These are phyloP conservation scores for Phascolomyces articulosus DNA, from an alignment of 371 early-diverging fungal genomes.

Conservation along the genomic window DNA sequence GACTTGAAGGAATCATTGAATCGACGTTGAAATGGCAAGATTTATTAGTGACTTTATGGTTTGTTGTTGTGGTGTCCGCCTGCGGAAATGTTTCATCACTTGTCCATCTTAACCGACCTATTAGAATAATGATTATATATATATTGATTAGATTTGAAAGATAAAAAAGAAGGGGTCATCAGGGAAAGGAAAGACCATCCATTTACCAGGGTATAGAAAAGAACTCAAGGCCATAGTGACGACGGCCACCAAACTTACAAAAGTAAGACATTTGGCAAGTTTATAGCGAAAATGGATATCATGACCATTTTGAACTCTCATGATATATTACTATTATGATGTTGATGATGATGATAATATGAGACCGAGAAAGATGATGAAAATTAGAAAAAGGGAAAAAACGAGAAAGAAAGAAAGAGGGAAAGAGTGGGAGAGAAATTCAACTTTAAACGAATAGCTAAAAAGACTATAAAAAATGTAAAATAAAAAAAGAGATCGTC, in stretches of 20 bases:
- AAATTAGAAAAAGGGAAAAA: slow-evolving; percentile 14
- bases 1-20: slow-evolving; percentile 27
- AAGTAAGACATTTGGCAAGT: slow-evolving; percentile 37
- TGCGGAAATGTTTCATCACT: not conserved
- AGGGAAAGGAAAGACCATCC: not conserved
- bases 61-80: not conserved
- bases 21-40: slow-evolving; percentile 12
- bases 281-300: slow-evolving; percentile 28
- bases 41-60: too few relatives aligned
- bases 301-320: not conserved
- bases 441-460: not conserved
- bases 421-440: slow-evolving; percentile 4
- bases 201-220: slow-evolving; percentile 38
- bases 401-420: slow-evolving; percentile 6
- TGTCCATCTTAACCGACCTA: slow-evolving; percentile 9
- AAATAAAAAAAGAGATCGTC: slow-evolving; percentile 21
- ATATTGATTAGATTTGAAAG: not conserved
- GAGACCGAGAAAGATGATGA: slow-evolving; percentile 8
- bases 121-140: not conserved
- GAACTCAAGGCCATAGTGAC: slow-evolving; percentile 36
- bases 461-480: not conserved
- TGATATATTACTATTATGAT: slow-evolving; percentile 3
- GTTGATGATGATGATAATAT: not conserved
- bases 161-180: not conserved
- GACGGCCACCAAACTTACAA: slow-evolving; percentile 39